Evolutionary conservation across 2,329 filamentous ascomycete species (phyloP), one percentile per base, ranked within the genome.

Genomic region (Colletotrichum sp.): DNA sequence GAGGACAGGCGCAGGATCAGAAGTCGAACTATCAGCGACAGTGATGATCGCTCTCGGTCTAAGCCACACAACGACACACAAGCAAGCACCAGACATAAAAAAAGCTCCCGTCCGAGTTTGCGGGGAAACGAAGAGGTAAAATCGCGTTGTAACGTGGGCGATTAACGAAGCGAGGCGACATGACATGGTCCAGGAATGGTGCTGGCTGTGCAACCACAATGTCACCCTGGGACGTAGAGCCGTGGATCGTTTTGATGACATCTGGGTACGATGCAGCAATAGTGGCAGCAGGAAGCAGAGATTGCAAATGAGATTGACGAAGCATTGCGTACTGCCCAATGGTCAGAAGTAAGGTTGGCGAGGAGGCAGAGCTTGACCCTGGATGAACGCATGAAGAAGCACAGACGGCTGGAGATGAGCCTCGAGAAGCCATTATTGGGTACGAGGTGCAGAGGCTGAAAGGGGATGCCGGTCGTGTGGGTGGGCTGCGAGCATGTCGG

Each of bases 361-460:
- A 64, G 36, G 32, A 64, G 62, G 67, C 32, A 69, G 67, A 69
- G 67, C 67, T 69, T 34, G 49, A 62, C 59, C 59, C 74, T 60
- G 64, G 74, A 26, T 24, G 44, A 36, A 49, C 39, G 77, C 75
- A 78, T 78, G 68, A 77, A 75, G 65, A 62, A 72, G 75, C 77
- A 78, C 75, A 36, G 77, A 77, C 75, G 55, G 18, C 44, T 77
- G 68, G 77, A 78, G 75, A 78, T 77, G 77, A 78, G 75, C 70
- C 12, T 74, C 68, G 55, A 62, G 39, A 52, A 18, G 44, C 63
- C 60, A 67, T 71, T 55, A 60, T 70, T 71, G 66, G 71, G 72
- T 76, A 73, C 70, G 64, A 73, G 70, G 62, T 65, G 59, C 39
- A 52, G 74, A 76, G 70, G 74, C 74, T 76, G 70, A 69, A 76